A percentile compares a stretch with the other conserved stretches of the same genome.
Conservation (phyloP, 225 moss, liverwort and hornwort species). For the Thuidium tamariscinum region DNA sequence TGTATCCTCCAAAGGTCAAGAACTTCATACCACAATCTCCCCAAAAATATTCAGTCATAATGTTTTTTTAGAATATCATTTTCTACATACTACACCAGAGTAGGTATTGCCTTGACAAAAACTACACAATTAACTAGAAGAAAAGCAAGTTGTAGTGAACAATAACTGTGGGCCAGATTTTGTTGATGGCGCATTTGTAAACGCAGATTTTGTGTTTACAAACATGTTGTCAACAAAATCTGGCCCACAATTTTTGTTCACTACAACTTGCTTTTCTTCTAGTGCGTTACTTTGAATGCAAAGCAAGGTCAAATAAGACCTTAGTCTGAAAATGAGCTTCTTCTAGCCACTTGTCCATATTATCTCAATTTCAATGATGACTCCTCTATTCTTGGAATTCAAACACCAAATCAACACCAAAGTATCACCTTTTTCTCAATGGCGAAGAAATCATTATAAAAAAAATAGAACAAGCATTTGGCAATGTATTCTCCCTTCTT, state of each 20-base stretch:
- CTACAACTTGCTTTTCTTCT: too few species aligned
- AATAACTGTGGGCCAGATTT: too few species aligned
- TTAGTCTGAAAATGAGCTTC: background rate
- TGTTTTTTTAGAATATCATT: background rate
- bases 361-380: background rate
- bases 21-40: background rate
- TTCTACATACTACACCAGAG: accelerated
- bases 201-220: too few species aligned
- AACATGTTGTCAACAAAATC: too few species aligned
- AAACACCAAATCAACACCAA: too few species aligned
- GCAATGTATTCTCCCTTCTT: background rate
- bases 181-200: too few species aligned
- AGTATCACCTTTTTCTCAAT: accelerated
- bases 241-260: too few species aligned
- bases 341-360: background rate
- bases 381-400: background rate
- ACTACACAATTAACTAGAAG: too few species aligned
- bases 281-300: background rate
- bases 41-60: background rate
- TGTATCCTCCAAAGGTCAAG: background rate
- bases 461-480: background rate
- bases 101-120: background rate
- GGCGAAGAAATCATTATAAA: accelerated
- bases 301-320: background rate
- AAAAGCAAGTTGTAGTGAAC: too few species aligned